These are phyloP conservation scores for Actinomortierella wolfii DNA, from an alignment of 371 early-diverging fungal species.

Conservation along the genomic window DNA sequence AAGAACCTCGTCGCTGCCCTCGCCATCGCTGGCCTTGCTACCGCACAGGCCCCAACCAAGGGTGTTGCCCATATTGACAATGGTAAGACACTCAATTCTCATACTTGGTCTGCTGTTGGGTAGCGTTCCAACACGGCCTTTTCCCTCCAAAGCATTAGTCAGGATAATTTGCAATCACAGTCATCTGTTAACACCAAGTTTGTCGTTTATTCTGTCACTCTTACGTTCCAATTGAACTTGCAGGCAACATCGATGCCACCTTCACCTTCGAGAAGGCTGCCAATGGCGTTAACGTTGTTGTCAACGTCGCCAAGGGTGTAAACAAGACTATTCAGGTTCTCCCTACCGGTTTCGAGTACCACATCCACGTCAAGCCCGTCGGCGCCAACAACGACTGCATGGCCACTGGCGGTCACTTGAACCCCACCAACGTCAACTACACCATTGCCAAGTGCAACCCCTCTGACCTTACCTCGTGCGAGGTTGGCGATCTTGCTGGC, in stretches of 20 bases:
- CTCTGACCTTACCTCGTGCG: constrained; percentile 47
- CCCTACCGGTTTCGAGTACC: constrained; percentile 45
- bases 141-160: background rate
- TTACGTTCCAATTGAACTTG: background rate
- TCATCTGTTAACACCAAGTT: background rate
- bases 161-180: background rate
- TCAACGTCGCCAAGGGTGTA: constrained; percentile 22
- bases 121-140: background rate
- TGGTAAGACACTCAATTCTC: background rate
- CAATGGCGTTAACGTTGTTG: constrained; percentile 27
- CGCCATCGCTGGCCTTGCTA: constrained; percentile 35
- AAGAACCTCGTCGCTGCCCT: constrained; percentile 42
- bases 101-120: background rate
- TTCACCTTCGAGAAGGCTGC: constrained; percentile 36
- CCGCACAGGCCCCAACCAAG: constrained; percentile 28
- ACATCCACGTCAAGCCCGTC: constrained; percentile 53
- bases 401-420: constrained; percentile 52
- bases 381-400: constrained; percentile 52
- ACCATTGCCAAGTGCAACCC: constrained; percentile 1
- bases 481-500: constrained; percentile 60
- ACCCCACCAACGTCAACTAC: constrained; percentile 46
- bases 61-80: constrained; percentile 17
- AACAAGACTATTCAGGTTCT: constrained; percentile 17
- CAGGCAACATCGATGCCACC: constrained; percentile 21
- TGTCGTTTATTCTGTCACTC: background rate